phyloP scores from a whole-genome alignment of 805 yeast species.

The Torulaspora gathmanii region DNA sequence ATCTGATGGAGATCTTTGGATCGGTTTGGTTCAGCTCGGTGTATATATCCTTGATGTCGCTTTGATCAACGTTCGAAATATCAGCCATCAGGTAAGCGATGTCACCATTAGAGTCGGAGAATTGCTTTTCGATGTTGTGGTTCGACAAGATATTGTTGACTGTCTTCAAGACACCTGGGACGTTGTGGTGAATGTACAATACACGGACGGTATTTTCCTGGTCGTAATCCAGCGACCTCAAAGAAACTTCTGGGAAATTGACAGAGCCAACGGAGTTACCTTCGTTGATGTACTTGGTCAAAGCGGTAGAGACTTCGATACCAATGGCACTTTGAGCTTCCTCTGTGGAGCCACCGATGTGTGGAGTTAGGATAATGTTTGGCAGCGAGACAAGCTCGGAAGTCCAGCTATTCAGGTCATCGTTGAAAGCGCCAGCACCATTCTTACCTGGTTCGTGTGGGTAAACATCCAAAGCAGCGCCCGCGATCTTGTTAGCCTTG shows the following conservation, averaged over 20 bases:
- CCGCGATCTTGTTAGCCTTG: conserved; percentile 91
- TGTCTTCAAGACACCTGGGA: conserved; percentile 96
- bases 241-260: conserved; percentile 96
- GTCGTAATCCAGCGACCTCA: conserved; percentile 82
- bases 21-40: conserved; percentile 85
- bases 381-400: conserved; percentile 75
- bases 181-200: conserved; percentile 92
- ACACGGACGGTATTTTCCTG: conserved; percentile 89
- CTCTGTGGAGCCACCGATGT: conserved; percentile 98
- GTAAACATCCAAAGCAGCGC: conserved; percentile 94
- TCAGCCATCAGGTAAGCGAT: conserved; percentile 98
- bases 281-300: conserved; percentile 90
- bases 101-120: conserved; percentile 93
- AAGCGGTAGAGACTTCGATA: conserved; percentile 82
- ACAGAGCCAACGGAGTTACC: conserved; percentile 94
- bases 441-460: conserved; percentile 97
- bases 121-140: conserved; percentile 96
- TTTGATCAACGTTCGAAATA: conserved; percentile 74
- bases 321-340: conserved; percentile 99
- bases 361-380: conserved; percentile 92
- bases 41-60: conserved; percentile 79
- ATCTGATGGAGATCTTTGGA: conserved; percentile 84
- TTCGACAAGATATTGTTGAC: conserved; percentile 92
- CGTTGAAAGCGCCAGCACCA: conserved; percentile 73
- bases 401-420: conserved; percentile 75